Base-by-base conservation (phyloP, 306 rosid species). In the Quercus rubra region DNA sequence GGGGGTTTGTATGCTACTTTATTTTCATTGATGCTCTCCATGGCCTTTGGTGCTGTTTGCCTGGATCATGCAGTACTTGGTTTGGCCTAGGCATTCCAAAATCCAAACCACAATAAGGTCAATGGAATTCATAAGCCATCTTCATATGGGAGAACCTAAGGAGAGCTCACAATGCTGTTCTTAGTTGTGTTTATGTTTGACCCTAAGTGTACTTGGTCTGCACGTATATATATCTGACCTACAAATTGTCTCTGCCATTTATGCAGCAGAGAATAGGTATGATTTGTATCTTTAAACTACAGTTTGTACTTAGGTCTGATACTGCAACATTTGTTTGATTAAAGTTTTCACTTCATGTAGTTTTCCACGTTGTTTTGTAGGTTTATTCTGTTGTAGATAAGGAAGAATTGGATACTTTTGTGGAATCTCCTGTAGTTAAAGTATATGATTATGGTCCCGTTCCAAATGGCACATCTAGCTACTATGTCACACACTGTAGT, bases 311-410 rank as follows among this genome's bases (percentile, higher is more conserved):
- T 4, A n/a, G 28, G 49, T 38, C 52, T 18, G 3, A 67, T 35
- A 5, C 51, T 67, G 14, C 72, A 19, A 64, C 38, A 35, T 67
- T 49, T 35, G 52, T 33, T 35, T 19, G 51, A 67, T 33, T 13
- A 67, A 35, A 18, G 52, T 33, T 23, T 58, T 52, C 58, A 56
- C 64, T 33, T 49, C 51, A 82, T 74, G 56, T 12, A 41, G 46
- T 41, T 67, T 57, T 80, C 66, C 28, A 54, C 56, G 58, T 67
- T 59, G 49, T 85, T 59, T 86, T 79, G 61, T 81, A 95, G 99
- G 96, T 95, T 73, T 91, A 90, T 81, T 1, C 98, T 17, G 92
- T 92, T 83, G 84, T 72, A 71, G 86, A 80, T 35, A 71, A 78
- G 82, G 46, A 75, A 59, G 97, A 88, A 78, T 82, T 95, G 89